Conservation (phyloP, 139 green algal genomes). For the Ettlia oleoabundans region DNA sequence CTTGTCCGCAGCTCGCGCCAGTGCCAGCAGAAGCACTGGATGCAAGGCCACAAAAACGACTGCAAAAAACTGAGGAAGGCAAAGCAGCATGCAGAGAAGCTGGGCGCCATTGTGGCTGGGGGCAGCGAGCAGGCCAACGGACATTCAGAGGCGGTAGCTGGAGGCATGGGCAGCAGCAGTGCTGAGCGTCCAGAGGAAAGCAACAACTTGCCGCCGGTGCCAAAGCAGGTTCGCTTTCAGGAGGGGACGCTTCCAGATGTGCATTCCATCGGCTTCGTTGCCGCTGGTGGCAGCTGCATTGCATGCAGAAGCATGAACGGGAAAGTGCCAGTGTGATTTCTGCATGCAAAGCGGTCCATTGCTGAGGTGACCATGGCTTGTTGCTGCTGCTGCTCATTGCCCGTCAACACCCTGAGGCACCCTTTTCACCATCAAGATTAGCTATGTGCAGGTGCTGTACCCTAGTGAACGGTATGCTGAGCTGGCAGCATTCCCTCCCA, state of each 20-base stretch:
- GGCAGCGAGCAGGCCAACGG: background rate
- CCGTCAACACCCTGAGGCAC: too few relatives aligned
- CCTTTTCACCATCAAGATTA: too few relatives aligned
- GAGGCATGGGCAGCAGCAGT: background rate
- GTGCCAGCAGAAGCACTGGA: conserved; percentile 50
- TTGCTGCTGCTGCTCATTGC: too few relatives aligned
- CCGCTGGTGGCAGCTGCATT: too few relatives aligned
- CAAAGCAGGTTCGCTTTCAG: too few relatives aligned
- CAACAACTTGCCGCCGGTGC: conserved; percentile 23
- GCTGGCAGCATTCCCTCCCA: background rate
- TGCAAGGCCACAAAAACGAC: conserved; percentile 38
- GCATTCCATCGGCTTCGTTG: too few relatives aligned
- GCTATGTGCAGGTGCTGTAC: conserved; percentile 29
- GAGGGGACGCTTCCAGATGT: too few relatives aligned
- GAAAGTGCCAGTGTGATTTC: too few relatives aligned
- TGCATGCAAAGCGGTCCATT: too few relatives aligned
- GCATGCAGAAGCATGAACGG: too few relatives aligned
- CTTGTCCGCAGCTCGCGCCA: background rate
- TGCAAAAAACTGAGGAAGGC: conserved; percentile 44
- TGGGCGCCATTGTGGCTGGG: background rate
- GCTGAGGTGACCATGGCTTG: too few relatives aligned
- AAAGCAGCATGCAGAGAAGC: background rate
- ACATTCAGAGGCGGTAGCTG: too few relatives aligned
- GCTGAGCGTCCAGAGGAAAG: background rate
- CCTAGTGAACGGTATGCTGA: conserved; percentile 11